phyloP scores from a whole-genome alignment of 352 stramenopile species.

The Thalassiosira oceanica region DNA sequence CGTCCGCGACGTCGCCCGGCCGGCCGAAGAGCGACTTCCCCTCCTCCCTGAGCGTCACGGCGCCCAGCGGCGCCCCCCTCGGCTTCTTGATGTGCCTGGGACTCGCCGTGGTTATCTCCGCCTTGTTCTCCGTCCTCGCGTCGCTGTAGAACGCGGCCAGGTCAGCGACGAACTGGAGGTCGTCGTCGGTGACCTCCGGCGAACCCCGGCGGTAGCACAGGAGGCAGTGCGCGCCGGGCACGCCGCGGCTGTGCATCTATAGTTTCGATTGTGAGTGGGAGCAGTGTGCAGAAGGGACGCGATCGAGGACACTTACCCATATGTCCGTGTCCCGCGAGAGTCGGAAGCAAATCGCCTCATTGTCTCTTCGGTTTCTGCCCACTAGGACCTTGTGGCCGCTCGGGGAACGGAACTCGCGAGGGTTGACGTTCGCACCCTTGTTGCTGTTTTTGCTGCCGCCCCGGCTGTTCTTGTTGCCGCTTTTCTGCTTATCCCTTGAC shows the following conservation, averaged over 20 bases:
- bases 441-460: conserved; percentile 4
- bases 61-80: conserved; percentile 71
- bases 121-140: conserved; percentile 67
- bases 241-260: conserved; percentile 78
- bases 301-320: no score
- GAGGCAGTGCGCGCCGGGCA: conserved; percentile 78
- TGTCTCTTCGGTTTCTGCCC: conserved; percentile 78
- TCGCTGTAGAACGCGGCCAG: conserved; percentile 82
- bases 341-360: conserved; percentile 79
- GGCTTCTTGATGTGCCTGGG: conserved; percentile 82
- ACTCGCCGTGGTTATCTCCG: conserved; percentile 63
- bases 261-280: no score
- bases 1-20: conserved; percentile 68
- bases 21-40: conserved; percentile 63
- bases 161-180: conserved; percentile 78
- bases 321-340: conserved; percentile 73
- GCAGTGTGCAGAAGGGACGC: no score
- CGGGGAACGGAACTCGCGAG: conserved; percentile 64
- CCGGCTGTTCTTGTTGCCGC: conserved; percentile 9
- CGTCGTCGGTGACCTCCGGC: conserved; percentile 57
- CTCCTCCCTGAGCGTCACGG: conserved; percentile 78
- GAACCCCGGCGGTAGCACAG: conserved; percentile 61
- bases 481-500: no score
- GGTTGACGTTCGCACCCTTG: conserved; percentile 53
- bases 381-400: conserved; percentile 73